Evolutionary conservation across 768 basidiomycete species (phyloP), one percentile per base, ranked within the genome.

Genomic region (Tremella mesenterica): DNA sequence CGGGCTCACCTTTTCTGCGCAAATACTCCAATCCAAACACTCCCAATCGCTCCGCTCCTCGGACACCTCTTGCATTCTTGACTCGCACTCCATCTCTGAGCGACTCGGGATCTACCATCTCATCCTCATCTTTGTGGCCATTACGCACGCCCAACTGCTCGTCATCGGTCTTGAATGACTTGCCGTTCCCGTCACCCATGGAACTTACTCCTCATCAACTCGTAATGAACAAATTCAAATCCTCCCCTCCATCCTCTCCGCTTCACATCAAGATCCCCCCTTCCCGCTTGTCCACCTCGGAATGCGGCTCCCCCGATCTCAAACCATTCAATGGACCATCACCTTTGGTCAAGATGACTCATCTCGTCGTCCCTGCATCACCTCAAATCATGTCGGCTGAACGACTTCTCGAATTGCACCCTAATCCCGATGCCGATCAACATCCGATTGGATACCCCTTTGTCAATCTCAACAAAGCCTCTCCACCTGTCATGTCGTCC

Each of bases 381-480:
- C 67, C 67, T 21, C 64, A 63, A 13, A 62, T 68, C 36, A 44
- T 56, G 8, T 53, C 51, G 18, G 58, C 64, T 6, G 47, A 44
- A 20, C 58, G 58, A 33, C 33, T 64, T n/a, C 49, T 69, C 44
- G 60, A 52, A 27, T 18, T 57, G 20, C 48, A 54, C 20, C 44
- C 53, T 18, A 29, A 46, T 18, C 28, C 44, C 13, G 43, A 53
- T 33, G 50, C 50, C 26, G 39, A 30, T 25, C 58, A 61, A 52
- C 53, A 56, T 30, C 57, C 60, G 18, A 61, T 64, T 36, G 61
- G 64, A 2, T 61, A 60, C 1, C 62, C 64, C 9, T 64, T 66
- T 53, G 57, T 59, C 44, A 66, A 69, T 36, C 48, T 61, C n/a
- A 45, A 60, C 26, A n/a, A n/a, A n/a, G n/a, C n/a, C n/a, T 38